Conservation (phyloP, 208 protist species). For the Leishmania martiniquensis region DNA sequence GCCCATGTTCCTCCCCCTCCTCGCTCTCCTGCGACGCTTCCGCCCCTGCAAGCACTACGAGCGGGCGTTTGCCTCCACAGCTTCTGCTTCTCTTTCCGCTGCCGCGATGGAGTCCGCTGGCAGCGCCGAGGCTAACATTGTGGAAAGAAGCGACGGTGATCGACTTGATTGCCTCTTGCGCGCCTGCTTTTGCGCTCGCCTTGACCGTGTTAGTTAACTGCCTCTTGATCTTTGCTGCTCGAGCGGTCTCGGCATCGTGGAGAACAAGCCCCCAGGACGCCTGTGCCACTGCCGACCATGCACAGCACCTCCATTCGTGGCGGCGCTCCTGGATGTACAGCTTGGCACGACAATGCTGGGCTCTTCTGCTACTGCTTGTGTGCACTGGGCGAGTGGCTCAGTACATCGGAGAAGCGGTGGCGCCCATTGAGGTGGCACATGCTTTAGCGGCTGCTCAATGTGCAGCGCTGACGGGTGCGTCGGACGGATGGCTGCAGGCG, state of each 20-base stretch:
- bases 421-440: not conserved
- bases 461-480: not conserved
- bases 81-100: constrained; percentile 12
- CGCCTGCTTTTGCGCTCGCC: not conserved
- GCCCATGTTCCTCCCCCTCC: not conserved
- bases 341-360: not conserved
- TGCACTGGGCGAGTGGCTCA: not conserved
- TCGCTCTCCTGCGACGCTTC: not conserved
- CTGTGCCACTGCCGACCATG: not conserved
- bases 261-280: not conserved
- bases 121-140: not conserved
- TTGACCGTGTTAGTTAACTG: not conserved
- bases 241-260: not conserved
- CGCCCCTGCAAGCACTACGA: not conserved
- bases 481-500: constrained; percentile 12
- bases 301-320: not conserved
- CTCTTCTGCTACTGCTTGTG: not conserved
- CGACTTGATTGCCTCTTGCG: not conserved
- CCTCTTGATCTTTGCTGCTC: not conserved
- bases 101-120: not conserved
- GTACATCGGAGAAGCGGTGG: not conserved
- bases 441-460: not conserved
- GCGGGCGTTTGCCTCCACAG: not conserved
- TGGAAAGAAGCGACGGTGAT: not conserved
- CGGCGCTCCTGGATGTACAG: not conserved